Conservation (phyloP, 2,329 filamentous ascomycete species). For the Colletotrichum lupini region DNA sequence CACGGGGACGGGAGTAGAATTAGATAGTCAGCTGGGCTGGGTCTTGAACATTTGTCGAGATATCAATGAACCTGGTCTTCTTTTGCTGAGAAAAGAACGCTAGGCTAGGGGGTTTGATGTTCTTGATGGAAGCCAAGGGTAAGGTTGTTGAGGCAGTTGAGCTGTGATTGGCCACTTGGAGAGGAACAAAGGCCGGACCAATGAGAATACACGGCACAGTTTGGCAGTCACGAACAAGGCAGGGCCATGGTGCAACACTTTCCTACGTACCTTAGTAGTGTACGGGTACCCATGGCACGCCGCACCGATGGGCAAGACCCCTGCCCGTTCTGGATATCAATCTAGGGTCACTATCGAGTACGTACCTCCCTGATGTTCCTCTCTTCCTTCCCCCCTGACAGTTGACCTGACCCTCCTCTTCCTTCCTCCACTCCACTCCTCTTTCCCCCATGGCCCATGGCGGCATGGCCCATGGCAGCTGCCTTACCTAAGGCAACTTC, state of each 20-base stretch:
- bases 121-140: background rate
- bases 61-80: background rate
- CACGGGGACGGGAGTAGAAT: no score
- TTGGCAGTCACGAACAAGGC: background rate
- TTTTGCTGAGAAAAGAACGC: background rate
- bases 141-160: background rate
- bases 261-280: no score
- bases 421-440: no score
- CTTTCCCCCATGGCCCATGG: no score
- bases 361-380: background rate
- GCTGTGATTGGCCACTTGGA: background rate
- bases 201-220: background rate
- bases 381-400: background rate
- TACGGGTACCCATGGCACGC: background rate
- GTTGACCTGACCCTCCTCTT: no score
- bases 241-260: background rate
- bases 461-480: background rate
- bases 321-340: background rate
- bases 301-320: background rate
- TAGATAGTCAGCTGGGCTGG: background rate
- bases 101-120: background rate
- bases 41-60: background rate
- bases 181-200: background rate
- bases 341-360: background rate
- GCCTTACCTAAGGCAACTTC: background rate